Conservation (phyloP, 2,329 filamentous ascomycete genomes). For the Aspergillus tamarii region DNA sequence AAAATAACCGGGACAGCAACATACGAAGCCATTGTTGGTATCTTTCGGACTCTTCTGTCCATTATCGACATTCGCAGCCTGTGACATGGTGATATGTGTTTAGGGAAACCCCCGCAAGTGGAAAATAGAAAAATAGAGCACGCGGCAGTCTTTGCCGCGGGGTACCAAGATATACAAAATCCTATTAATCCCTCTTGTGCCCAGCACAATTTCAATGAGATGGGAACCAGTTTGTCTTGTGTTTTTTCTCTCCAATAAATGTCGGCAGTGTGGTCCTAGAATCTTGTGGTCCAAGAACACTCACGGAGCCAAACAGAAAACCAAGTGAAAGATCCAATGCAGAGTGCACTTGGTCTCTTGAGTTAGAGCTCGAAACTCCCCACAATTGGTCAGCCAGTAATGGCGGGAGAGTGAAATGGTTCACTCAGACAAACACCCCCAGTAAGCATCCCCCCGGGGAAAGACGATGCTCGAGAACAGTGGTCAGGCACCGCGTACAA, state of each 20-base stretch:
- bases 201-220: not conserved
- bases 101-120: not conserved
- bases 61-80: not conserved
- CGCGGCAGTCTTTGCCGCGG: not conserved
- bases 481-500: not conserved
- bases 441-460: slow-evolving; percentile 11
- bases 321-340: not conserved
- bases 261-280: not conserved
- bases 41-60: slow-evolving; percentile 7
- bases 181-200: not conserved
- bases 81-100: slow-evolving; percentile 11
- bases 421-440: slow-evolving; percentile 10
- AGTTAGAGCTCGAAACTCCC: not conserved
- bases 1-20: not conserved
- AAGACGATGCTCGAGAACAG: not conserved
- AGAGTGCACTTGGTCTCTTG: not conserved
- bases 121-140: not conserved
- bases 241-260: not conserved
- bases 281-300: not conserved
- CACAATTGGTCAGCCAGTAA: slow-evolving; percentile 3
- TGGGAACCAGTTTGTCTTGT: not conserved
- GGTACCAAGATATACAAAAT: not conserved
- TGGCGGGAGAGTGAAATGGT: slow-evolving; percentile 8
- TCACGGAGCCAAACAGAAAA: not conserved
- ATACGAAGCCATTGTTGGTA: slow-evolving; percentile 10